A percentile compares a stretch with the other conserved stretches of the same genome.
Conservation (phyloP, 176 grass and related monocot genomes). For the Tillandsia fasciculata region DNA sequence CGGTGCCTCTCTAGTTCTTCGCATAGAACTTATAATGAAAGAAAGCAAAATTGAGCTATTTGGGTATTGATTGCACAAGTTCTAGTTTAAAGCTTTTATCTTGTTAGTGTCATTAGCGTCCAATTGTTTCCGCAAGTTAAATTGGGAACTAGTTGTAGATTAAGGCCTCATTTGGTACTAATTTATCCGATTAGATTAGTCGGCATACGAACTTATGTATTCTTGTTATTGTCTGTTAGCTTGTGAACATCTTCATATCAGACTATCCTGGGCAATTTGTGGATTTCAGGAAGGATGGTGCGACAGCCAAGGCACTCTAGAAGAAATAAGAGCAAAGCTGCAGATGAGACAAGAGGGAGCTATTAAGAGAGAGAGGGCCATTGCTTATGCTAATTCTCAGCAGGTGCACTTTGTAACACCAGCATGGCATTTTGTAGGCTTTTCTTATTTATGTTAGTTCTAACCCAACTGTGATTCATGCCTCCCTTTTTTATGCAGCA, state of each 20-base stretch:
- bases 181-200: neutral
- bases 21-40: too few species aligned
- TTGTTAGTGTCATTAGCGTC: too few species aligned
- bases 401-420: constrained; percentile 31
- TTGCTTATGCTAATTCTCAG: constrained; percentile 62
- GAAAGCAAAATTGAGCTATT: too few species aligned
- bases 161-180: neutral
- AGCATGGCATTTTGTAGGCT: constrained; percentile 12
- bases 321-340: constrained; percentile 69
- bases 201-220: too few species aligned
- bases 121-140: too few species aligned
- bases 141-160: too few species aligned
- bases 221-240: neutral
- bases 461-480: neutral
- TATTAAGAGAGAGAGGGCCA: constrained; percentile 72
- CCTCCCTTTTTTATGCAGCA: constrained; percentile 34
- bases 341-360: constrained; percentile 82
- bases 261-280: neutral
- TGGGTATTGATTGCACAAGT: too few species aligned
- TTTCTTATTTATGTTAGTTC: neutral
- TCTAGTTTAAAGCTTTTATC: too few species aligned
- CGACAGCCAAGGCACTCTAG: constrained; percentile 65
- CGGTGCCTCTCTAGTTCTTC: neutral
- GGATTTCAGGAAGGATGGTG: constrained; percentile 86
- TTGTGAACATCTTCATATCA: neutral